phyloP scores from a whole-genome alignment of 495 filamentous ascomycete genomes.

The Hypomontagnella submonticulosa region DNA sequence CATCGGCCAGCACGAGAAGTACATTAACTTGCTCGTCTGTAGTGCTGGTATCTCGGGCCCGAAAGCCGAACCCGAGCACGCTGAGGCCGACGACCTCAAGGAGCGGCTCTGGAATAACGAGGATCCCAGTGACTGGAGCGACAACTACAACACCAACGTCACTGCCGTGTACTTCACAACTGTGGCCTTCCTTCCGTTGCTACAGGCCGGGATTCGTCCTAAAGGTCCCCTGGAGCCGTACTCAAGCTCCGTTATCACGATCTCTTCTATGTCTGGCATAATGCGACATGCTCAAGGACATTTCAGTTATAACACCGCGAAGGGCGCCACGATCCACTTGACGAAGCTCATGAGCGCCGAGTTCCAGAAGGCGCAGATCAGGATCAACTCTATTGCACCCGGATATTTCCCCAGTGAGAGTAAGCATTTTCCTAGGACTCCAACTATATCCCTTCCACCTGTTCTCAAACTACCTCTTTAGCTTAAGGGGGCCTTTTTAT shows the following conservation, averaged over 20 bases:
- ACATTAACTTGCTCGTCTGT: conserved; percentile 72
- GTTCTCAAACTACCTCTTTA: too few species aligned
- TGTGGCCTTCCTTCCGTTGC: conserved; percentile 71
- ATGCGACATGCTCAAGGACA: conserved; percentile 63
- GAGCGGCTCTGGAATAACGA: conserved; percentile 54
- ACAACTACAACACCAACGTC: conserved; percentile 67
- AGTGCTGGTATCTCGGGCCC: conserved; percentile 70
- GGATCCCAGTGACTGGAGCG: conserved; percentile 62
- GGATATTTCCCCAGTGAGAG: conserved; percentile 71
- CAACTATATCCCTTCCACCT: too few species aligned
- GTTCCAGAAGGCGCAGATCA: conserved; percentile 65
- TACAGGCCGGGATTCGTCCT: conserved; percentile 56
- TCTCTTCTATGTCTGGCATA: conserved; percentile 67
- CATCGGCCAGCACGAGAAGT: conserved; percentile 52
- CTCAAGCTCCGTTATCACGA: conserved; percentile 65
- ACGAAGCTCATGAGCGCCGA: conserved; percentile 68
- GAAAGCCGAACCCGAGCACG: conserved; percentile 47
- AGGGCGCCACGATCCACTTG: conserved; percentile 69
- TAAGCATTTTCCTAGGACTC: too few species aligned
- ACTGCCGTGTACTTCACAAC: conserved; percentile 70
- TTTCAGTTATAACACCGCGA: conserved; percentile 69
- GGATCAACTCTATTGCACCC: conserved; percentile 71
- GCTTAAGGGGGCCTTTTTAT: too few species aligned
- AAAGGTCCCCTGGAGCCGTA: conserved; percentile 56
- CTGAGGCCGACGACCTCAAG: conserved; percentile 57